Percentiles rank a stretch among this genome's conserved stretches.
phyloP scores from a whole-genome alignment of 106 monocot genomes.

The Platanthera guangdongensis region DNA sequence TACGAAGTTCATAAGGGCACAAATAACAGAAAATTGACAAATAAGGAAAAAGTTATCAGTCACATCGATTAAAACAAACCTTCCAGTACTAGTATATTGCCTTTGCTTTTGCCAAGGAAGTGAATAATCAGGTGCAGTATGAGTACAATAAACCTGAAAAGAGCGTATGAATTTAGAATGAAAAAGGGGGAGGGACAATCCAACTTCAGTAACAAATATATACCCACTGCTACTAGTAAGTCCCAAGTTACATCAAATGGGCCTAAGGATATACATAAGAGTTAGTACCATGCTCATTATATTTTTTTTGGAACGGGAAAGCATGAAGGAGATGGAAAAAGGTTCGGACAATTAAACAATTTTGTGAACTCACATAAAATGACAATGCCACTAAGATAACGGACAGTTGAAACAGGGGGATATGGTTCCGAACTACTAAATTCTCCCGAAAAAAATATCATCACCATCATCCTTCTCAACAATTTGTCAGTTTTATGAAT shows the following conservation, averaged over 20 bases:
- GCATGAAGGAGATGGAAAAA: not conserved
- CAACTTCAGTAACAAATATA: not conserved
- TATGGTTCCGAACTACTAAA: not conserved
- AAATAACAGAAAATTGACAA: not conserved
- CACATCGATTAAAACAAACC: conserved; percentile 32
- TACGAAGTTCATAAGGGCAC: not conserved
- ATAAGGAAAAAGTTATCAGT: not conserved
- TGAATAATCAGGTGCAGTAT: conserved; percentile 82
- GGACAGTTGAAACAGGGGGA: not conserved
- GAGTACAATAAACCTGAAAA: conserved; percentile 84
- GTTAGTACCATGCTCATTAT: not conserved
- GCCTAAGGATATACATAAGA: not conserved
- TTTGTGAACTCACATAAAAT: not conserved
- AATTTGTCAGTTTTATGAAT: not conserved
- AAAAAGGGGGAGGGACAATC: not conserved
- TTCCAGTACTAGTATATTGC: conserved; percentile 87
- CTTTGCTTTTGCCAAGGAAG: conserved; percentile 99
- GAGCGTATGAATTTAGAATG: conserved; percentile 1
- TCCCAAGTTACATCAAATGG: not conserved
- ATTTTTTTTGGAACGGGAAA: not conserved
- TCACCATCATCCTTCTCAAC: not conserved
- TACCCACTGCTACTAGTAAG: not conserved
- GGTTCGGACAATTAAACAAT: not conserved
- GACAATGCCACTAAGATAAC: not conserved
- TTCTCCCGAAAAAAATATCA: not conserved